Conservation (phyloP, 1,284 basidiomycete genomes). For the Trametes polyzona region DNA sequence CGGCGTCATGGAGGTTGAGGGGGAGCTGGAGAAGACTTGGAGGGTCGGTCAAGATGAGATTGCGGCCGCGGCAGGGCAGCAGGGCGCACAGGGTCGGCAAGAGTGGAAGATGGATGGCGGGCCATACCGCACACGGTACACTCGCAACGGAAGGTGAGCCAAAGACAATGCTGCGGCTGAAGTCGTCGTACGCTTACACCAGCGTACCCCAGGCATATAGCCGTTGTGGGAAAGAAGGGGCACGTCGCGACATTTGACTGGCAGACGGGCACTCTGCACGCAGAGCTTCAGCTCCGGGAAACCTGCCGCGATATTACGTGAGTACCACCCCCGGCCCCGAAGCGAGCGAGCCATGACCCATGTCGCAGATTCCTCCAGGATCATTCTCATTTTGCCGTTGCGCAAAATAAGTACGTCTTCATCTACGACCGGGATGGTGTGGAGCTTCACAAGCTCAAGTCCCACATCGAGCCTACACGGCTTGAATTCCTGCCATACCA, state of each 20-base stretch:
- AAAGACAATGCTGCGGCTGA: not conserved
- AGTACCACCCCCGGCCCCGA: slow-evolving; percentile 29
- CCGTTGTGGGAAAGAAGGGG: slow-evolving; percentile 81
- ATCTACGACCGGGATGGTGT: slow-evolving; percentile 96
- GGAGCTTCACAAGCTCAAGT: slow-evolving; percentile 85
- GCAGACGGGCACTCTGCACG: slow-evolving; percentile 86
- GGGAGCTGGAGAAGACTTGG: slow-evolving; percentile 89
- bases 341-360: not conserved
- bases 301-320: slow-evolving; percentile 91
- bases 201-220: slow-evolving; percentile 65
- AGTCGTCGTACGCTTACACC: not conserved
- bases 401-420: slow-evolving; percentile 96
- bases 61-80: slow-evolving; percentile 66
- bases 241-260: slow-evolving; percentile 97
- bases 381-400: slow-evolving; percentile 92
- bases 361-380: slow-evolving; percentile 86
- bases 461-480: slow-evolving; percentile 89
- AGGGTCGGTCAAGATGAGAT: slow-evolving; percentile 86
- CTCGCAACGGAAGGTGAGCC: slow-evolving; percentile 85
- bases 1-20: slow-evolving; percentile 75
- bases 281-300: slow-evolving; percentile 90
- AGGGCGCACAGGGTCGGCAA: slow-evolving; percentile 75
- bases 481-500: slow-evolving; percentile 97
- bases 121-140: slow-evolving; percentile 83
- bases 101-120: slow-evolving; percentile 90